Conservation (phyloP, 2,329 filamentous ascomycete species). For the Davidsoniella australis region DNA sequence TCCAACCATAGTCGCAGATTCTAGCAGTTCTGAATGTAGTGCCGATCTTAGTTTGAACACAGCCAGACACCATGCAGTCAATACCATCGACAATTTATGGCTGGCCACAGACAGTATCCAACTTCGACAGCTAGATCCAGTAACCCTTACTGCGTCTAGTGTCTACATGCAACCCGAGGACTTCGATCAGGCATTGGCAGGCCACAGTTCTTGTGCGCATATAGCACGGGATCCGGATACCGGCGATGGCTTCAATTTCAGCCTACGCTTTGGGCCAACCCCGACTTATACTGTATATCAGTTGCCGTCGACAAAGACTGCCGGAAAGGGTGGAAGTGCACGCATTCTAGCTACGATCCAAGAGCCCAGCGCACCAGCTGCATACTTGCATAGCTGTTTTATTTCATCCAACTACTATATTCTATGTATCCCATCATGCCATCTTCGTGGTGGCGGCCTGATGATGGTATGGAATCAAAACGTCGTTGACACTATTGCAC, state of each 20-base stretch:
- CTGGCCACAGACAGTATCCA: slow-evolving; percentile 36
- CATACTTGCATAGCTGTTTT: slow-evolving; percentile 75
- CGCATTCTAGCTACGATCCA: slow-evolving; percentile 53
- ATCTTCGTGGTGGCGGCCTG: slow-evolving; percentile 39
- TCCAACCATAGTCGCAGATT: slow-evolving; percentile 14
- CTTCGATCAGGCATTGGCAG: slow-evolving; percentile 52
- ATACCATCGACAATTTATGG: slow-evolving; percentile 30
- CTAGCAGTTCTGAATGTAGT: background rate
- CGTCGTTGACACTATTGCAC: slow-evolving; percentile 47
- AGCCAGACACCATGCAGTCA: slow-evolving; percentile 21
- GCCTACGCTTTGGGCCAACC: slow-evolving; percentile 43
- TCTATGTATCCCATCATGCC: slow-evolving; percentile 54
- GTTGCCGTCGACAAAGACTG: slow-evolving; percentile 42
- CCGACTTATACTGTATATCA: slow-evolving; percentile 54
- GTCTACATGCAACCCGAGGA: slow-evolving; percentile 32
- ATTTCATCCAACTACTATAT: slow-evolving; percentile 54
- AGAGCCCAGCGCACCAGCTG: slow-evolving; percentile 30
- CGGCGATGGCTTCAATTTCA: slow-evolving; percentile 68
- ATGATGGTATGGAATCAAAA: slow-evolving; percentile 49
- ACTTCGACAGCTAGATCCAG: slow-evolving; percentile 46
- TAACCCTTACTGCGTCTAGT: slow-evolving; percentile 56
- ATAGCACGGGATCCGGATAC: slow-evolving; percentile 52
- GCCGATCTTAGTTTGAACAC: background rate
- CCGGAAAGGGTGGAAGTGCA: slow-evolving; percentile 16
- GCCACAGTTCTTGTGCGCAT: slow-evolving; percentile 53